phyloP scores from a whole-genome alignment of 2,329 filamentous ascomycete genomes.

The Cercospora brassicicola region DNA sequence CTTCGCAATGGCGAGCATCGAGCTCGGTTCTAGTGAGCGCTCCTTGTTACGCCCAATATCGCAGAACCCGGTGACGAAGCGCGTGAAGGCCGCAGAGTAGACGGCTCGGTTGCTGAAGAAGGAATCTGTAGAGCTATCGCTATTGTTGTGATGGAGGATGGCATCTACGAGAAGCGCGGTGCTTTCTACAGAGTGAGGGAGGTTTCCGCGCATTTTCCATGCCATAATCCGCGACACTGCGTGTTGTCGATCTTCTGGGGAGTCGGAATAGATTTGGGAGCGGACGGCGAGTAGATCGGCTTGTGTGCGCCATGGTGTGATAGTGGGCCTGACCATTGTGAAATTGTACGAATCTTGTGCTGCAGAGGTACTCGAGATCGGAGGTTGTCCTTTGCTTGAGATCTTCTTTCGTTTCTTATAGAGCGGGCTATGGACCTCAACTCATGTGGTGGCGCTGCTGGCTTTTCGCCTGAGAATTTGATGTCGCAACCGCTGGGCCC shows the following conservation, averaged over 20 bases:
- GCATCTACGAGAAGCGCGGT: constrained; percentile 72
- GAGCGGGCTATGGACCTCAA: background rate
- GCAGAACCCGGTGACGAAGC: constrained; percentile 75
- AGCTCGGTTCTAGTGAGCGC: constrained; percentile 58
- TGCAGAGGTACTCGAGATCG: background rate
- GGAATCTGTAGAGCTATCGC: constrained; percentile 38
- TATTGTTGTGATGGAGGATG: constrained; percentile 61
- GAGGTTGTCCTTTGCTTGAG: background rate
- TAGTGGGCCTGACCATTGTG: constrained; percentile 67
- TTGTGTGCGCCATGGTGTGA: constrained; percentile 70
- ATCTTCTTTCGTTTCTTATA: background rate
- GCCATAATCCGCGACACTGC: constrained; percentile 44
- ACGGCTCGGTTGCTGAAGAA: constrained; percentile 65
- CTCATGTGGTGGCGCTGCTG: background rate
- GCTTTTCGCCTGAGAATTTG: background rate
- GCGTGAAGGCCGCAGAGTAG: constrained; percentile 68
- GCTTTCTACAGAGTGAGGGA: constrained; percentile 77
- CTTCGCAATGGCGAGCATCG: constrained; percentile 71
- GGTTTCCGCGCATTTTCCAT: constrained; percentile 70
- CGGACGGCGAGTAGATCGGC: constrained; percentile 66
- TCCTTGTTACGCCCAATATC: constrained; percentile 69
- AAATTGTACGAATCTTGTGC: background rate
- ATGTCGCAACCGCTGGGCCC: background rate
- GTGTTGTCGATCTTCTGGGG: constrained; percentile 35
- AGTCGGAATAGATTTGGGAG: constrained; percentile 59